Evolutionary conservation across 2,329 filamentous ascomycete genomes (phyloP).

Genomic region (Zymoseptoria passerinii): DNA sequence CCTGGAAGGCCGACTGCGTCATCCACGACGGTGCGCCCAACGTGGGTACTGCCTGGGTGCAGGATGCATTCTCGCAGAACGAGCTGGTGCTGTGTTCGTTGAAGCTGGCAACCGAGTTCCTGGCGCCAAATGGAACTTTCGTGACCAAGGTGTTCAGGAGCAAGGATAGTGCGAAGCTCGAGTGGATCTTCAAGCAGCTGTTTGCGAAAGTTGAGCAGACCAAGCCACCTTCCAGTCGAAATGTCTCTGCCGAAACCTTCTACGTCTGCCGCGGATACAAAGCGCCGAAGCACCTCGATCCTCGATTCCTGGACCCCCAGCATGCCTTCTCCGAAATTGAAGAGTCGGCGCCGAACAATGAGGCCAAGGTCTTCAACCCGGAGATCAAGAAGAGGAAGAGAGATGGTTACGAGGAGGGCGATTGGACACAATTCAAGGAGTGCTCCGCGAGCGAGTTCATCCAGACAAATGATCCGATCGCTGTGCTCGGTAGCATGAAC

Average conservation of each 20-base stretch:
- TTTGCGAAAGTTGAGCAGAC: constrained; percentile 95
- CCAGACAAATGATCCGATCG: constrained; percentile 85
- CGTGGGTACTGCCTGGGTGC: constrained; percentile 94
- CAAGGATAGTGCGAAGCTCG: constrained; percentile 89
- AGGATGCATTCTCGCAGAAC: constrained; percentile 96
- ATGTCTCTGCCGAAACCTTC: constrained; percentile 97
- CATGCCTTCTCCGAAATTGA: constrained; percentile 89
- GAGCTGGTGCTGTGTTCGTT: constrained; percentile 84
- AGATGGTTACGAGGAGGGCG: constrained; percentile 94
- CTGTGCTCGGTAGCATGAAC: constrained; percentile 80
- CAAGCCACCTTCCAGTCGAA: constrained; percentile 90
- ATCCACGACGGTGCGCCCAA: constrained; percentile 96
- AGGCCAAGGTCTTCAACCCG: constrained; percentile 96
- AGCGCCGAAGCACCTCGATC: constrained; percentile 86
- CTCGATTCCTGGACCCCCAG: constrained; percentile 80
- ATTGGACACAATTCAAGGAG: constrained; percentile 88
- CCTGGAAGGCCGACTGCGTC: constrained; percentile 91
- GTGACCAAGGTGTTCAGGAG: constrained; percentile 97
- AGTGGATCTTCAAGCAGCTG: constrained; percentile 97
- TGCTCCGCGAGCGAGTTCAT: constrained; percentile 85
- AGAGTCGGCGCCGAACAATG: constrained; percentile 81
- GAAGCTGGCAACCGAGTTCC: constrained; percentile 89
- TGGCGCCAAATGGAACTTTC: constrained; percentile 81
- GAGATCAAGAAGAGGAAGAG: constrained; percentile 96
- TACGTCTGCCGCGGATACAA: constrained; percentile 94